A percentile compares a stretch with the other conserved stretches of the same genome.
These are phyloP conservation scores for Naumovozyma dairenensis DNA, from an alignment of 805 yeast species.

Conservation along the genomic window DNA sequence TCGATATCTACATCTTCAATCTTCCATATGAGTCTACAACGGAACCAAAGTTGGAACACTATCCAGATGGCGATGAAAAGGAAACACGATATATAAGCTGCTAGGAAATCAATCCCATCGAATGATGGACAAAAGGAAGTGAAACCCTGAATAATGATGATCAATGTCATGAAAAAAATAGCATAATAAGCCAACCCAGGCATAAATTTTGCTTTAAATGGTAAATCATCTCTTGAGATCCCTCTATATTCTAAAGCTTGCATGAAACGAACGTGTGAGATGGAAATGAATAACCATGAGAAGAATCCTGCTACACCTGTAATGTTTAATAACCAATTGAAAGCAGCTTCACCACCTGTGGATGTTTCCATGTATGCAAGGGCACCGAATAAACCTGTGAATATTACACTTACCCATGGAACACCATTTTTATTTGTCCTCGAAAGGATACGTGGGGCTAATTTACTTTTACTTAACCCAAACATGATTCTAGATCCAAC, in stretches of 20 bases:
- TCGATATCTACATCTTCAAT: constrained; percentile 60
- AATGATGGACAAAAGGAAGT: constrained; percentile 45
- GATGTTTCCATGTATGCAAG: constrained; percentile 53
- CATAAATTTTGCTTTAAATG: constrained; percentile 65
- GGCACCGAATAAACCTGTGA: constrained; percentile 53
- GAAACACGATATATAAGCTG: constrained; percentile 62
- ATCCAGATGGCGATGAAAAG: constrained; percentile 40
- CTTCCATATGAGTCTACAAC: constrained; percentile 37
- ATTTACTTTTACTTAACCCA: constrained; percentile 49
- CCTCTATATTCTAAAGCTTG: constrained; percentile 50
- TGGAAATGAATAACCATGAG: constrained; percentile 59
- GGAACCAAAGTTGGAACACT: constrained; percentile 43
- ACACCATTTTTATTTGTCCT: constrained; percentile 48
- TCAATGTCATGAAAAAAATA: constrained; percentile 39
- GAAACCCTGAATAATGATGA: constrained; percentile 67
- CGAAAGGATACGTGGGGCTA: constrained; percentile 46
- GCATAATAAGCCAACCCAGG: constrained; percentile 63
- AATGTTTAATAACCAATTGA: constrained; percentile 64
- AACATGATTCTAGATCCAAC: constrained; percentile 61
- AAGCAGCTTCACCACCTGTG: constrained; percentile 45
- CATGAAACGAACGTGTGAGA: constrained; percentile 64
- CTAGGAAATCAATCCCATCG: constrained; percentile 49
- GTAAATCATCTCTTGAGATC: constrained; percentile 57
- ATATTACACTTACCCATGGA: constrained; percentile 47
- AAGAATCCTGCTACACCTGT: constrained; percentile 71